These are phyloP conservation scores for Artemisia argyi DNA, from an alignment of 129 eudicot species.

Conservation along the genomic window DNA sequence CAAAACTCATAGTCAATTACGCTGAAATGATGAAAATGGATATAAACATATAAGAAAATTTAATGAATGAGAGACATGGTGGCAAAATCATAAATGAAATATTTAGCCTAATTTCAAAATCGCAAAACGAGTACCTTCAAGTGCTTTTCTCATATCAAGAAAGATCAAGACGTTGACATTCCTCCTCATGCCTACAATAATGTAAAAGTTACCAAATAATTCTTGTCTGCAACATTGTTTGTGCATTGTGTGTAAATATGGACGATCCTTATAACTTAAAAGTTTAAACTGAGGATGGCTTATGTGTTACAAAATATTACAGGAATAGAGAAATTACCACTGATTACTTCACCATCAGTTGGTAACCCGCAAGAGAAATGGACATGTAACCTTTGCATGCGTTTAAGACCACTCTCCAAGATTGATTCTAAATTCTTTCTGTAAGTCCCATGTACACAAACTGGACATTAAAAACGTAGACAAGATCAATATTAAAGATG, in stretches of 20 bases:
- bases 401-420: conserved; percentile 73
- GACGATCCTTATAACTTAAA: not conserved
- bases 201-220: not conserved
- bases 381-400: conserved; percentile 88
- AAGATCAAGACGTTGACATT: conserved; percentile 74
- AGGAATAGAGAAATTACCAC: conserved; percentile 51
- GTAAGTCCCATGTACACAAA: conserved; percentile 95
- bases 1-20: not conserved
- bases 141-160: conserved; percentile 83
- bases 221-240: not conserved
- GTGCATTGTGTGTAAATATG: not conserved
- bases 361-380: conserved; percentile 94
- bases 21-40: not conserved
- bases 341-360: conserved; percentile 77
- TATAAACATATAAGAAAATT: not conserved
- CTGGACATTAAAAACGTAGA: conserved; percentile 34
- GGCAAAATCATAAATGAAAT: conserved; percentile 7
- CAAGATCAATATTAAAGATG: not conserved
- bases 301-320: not conserved
- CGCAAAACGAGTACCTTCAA: conserved; percentile 60
- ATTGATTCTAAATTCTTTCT: conserved; percentile 69
- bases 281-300: not conserved
- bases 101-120: not conserved
- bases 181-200: conserved; percentile 78
- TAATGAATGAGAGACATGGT: not conserved